Evolutionary conservation across 2,329 filamentous ascomycete species (phyloP).

Genomic region (Fusarium robinianum): DNA sequence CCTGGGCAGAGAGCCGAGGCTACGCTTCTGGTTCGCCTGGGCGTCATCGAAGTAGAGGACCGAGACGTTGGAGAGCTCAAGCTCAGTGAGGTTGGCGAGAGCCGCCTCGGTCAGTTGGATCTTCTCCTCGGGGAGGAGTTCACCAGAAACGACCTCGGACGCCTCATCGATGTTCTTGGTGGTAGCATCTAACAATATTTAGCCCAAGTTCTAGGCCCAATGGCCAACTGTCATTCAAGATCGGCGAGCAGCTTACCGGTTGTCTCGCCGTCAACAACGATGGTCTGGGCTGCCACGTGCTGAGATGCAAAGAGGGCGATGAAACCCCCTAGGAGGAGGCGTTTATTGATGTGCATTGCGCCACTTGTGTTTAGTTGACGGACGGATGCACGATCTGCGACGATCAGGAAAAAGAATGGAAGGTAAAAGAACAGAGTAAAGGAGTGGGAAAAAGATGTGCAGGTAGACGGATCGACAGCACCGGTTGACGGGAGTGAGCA

Average conservation of each 20-base stretch:
- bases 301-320: slow-evolving; percentile 8
- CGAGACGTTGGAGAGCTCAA: slow-evolving; percentile 12
- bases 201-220: no score
- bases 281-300: slow-evolving; percentile 15
- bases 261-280: slow-evolving; percentile 19
- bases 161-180: slow-evolving; percentile 8
- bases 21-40: background rate
- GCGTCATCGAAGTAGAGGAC: slow-evolving; percentile 18
- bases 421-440: no score
- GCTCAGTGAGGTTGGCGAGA: slow-evolving; percentile 16
- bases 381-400: no score
- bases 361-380: background rate
- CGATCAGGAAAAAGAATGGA: no score
- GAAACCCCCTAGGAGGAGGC: slow-evolving; percentile 9
- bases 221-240: background rate
- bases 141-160: slow-evolving; percentile 15
- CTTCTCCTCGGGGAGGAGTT: slow-evolving; percentile 24
- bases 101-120: slow-evolving; percentile 22
- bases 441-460: no score
- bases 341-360: slow-evolving; percentile 20
- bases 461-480: no score
- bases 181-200: slow-evolving; percentile 12
- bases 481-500: no score
- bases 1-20: background rate
- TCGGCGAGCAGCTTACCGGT: slow-evolving; percentile 17